Conservation (phyloP, 1,139 yeast species). For the Diutina rugosa region DNA sequence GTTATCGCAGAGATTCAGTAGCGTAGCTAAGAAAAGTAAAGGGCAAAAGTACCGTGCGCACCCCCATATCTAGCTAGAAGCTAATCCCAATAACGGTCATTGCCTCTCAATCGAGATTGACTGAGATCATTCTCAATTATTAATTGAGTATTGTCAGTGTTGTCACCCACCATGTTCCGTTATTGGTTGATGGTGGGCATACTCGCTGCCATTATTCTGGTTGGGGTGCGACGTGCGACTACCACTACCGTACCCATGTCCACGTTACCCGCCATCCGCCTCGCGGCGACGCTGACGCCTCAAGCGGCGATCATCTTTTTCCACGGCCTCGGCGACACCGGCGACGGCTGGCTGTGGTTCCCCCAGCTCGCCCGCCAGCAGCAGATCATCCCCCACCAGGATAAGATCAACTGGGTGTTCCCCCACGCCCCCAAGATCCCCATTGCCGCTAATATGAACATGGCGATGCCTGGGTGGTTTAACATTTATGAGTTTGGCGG, state of each 20-base stretch:
- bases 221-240: neutral
- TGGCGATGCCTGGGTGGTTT: conserved; percentile 77
- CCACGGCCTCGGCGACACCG: conserved; percentile 90
- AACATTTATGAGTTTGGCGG: conserved; percentile 49
- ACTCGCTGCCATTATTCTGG: too few relatives aligned
- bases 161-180: too few relatives aligned
- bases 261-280: conserved; percentile 19
- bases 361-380: conserved; percentile 34
- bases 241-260: neutral
- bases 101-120: too few relatives aligned
- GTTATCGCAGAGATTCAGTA: neutral
- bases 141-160: too few relatives aligned
- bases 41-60: too few relatives aligned
- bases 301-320: conserved; percentile 58
- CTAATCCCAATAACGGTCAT: too few relatives aligned
- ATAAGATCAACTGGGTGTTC: conserved; percentile 62
- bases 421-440: conserved; percentile 80
- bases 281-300: conserved; percentile 30
- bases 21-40: too few relatives aligned
- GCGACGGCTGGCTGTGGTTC: conserved; percentile 80
- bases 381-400: conserved; percentile 31
- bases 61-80: too few relatives aligned
- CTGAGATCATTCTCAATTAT: too few relatives aligned
- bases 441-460: conserved; percentile 56
- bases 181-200: too few relatives aligned